Evolutionary conservation across 768 basidiomycete genomes (phyloP), one percentile per base, ranked within the genome.

Genomic region (Pleurotus platypus): DNA sequence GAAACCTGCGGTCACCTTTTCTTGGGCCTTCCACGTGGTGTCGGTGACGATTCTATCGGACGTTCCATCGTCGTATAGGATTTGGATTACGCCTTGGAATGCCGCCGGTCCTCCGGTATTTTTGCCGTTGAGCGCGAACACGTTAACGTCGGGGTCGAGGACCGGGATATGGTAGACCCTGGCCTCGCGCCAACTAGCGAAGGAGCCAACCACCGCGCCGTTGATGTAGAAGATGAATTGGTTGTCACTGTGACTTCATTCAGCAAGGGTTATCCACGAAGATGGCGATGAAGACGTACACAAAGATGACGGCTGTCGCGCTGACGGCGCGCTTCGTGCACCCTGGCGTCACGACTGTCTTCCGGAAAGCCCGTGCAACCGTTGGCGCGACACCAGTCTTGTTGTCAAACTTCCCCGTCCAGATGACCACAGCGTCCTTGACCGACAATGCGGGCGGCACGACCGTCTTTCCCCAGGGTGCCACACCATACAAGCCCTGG

Each of bases 251-350:
- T 35, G 16, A 2, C 18, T 16, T 16, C 45, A 20, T 48, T 24
- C 2, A 48, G 12, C 47, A 2, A 9, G 18, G 27, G 30, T 30
- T 30, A 30, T 3, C 9, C 30, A 30, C 18, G 38, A 24, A 37
- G n/a, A 53, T 80, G 0, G 92, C 93, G 54, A 99, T 30, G 30
- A 30, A 2, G 8, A 30, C 30, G 30, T 30, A 30, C 50, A 37
- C 30, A 53, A 35, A 20, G 15, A 53, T 15, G 15, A 37, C 26
- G 13, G 38, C 39, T 11, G 20, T 53, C 27, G 50, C 50, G 16
- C 20, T 20, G 30, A 53, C 39, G 15, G 50, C 50, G 3, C 50
- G 39, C 50, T 53, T 53, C 15, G n/a, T 42, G 16, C 39, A 38
- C 38, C 50, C 50, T 18, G 47, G 47, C 35, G 50, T 53, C 20